Evolutionary conservation across 257 asterid genomes (phyloP), one percentile per base, ranked within the genome.

Genomic region (Rhazya stricta): DNA sequence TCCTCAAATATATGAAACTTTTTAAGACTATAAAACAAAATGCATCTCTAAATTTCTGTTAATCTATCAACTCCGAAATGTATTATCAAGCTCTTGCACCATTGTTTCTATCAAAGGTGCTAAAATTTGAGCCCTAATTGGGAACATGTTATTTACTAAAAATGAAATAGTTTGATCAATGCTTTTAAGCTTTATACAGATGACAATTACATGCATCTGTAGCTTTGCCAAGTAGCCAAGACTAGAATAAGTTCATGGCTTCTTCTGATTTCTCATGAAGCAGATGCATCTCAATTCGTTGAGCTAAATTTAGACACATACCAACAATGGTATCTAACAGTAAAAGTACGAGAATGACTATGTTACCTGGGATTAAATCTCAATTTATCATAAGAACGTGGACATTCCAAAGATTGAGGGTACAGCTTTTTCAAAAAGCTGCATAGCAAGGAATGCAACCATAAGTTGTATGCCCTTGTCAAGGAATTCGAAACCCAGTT

Each of bases 371-470:
- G 95, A 84, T 94, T 82, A 78, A 88, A 84, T 83, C 99, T 85
- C 79, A 94, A 83, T 86, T 89, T 94, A 82, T 94, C 99, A 70
- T 94, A 94, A 25, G 99, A 94, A 72, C 96, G 97, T 65, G 98
- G 99, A 39, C 99, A 94, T 83, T 92, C 97, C 66, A 82, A 83
- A 69, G 89, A 75, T 79, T 75, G 83, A 15, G 90, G 42, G 83
- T 92, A 92, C 79, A 94, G 85, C 89, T 87, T 92, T 84, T 87
- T 92, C 90, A 94, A 82, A 81, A 94, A 94, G 86, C 99, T 94
- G 85, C 70, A 79, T 19, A 21, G 2, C 43, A 72, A 25, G 74
- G 68, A 77, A 72, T 66, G 8, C 37, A 79, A 72, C 37, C 36
- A 43, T 19, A 56, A 79, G 53, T 36, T 54, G 43, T 42, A 66